Evolutionary conservation across 2,329 filamentous ascomycete species (phyloP).

Genomic region (Penicillium sp.): DNA sequence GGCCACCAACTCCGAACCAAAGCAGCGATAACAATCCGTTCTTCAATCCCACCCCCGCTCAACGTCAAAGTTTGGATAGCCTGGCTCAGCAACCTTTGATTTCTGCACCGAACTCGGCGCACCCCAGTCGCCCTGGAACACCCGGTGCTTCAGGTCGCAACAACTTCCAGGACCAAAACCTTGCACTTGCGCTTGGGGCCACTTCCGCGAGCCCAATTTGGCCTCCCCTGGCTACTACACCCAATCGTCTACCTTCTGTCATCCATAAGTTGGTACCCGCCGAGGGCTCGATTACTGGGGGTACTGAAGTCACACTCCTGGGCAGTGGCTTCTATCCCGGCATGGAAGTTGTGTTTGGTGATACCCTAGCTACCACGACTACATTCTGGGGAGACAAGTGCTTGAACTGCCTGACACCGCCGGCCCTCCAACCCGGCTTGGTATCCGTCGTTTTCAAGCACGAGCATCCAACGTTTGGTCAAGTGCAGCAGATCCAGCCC

Average conservation of each 20-base stretch:
- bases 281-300: constrained; percentile 77
- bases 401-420: constrained; percentile 75
- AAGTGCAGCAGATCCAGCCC: constrained; percentile 44
- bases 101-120: constrained; percentile 68
- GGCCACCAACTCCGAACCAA: constrained; percentile 62
- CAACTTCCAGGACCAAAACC: constrained; percentile 40
- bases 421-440: constrained; percentile 62
- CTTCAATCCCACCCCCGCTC: constrained; percentile 54
- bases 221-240: constrained; percentile 51
- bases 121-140: constrained; percentile 74
- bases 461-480: constrained; percentile 49
- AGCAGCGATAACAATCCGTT: constrained; percentile 60
- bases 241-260: constrained; percentile 56
- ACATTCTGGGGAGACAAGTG: constrained; percentile 78
- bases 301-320: constrained; percentile 81
- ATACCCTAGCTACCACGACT: constrained; percentile 65
- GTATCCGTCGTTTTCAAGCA: constrained; percentile 70
- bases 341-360: constrained; percentile 82
- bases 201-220: constrained; percentile 52
- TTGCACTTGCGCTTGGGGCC: constrained; percentile 37
- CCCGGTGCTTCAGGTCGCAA: constrained; percentile 53
- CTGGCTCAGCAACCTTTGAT: constrained; percentile 63
- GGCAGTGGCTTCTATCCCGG: constrained; percentile 76
- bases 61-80: constrained; percentile 65
- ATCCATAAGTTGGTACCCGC: constrained; percentile 81